Base-by-base conservation (phyloP, 768 basidiomycete species). In the Russula dissimulans region DNA sequence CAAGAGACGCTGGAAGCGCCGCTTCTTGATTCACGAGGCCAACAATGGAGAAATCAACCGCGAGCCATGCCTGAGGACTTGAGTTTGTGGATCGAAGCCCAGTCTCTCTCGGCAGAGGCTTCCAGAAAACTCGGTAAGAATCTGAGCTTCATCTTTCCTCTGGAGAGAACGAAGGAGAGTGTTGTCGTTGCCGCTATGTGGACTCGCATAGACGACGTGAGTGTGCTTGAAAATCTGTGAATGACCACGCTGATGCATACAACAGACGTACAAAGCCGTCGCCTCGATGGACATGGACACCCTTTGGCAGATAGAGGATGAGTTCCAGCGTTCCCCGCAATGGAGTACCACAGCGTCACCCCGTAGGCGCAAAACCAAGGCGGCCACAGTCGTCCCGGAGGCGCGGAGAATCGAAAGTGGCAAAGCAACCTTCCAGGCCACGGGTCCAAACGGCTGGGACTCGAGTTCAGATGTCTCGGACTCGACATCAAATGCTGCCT, bases 51-150 rank as follows among this genome's bases (percentile, higher is more conserved):
- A 67, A 70, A 72, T 7, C 71, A 75, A 41, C 70, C 75, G 15
- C 80, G 78, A 41, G 68, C 76, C 48, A 83, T 82, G 76, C 82
- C 86, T 5, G 79, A 81, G 53, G 78, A 77, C 43, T 87, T 83
- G 62, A 79, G 85, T 57, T 66, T 67, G 51, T 92, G 89, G 87
- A 68, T 81, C 1, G 84, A 88, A 62, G 87, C 89, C 4, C 83
- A 87, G 66, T 68, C 81, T 50, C 75, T 75, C 60, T 91, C 89
- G 0, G 74, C 75, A 53, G 72, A 77, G 62, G 88, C 86, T 15
- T 79, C 84, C 1, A 73, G 77, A 48, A 69, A 73, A 52, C 77
- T 75, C 48, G 71, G 73, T 17, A 80, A 71, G 62, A 84, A 79
- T 68, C 79, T 84, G 67, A 78, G 82, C 61, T 66, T 79, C 18